A percentile compares a stretch with the other conserved stretches of the same genome.
Evolutionary conservation across 108 stramenopile species (phyloP).

Genomic region (Seminavis robusta): DNA sequence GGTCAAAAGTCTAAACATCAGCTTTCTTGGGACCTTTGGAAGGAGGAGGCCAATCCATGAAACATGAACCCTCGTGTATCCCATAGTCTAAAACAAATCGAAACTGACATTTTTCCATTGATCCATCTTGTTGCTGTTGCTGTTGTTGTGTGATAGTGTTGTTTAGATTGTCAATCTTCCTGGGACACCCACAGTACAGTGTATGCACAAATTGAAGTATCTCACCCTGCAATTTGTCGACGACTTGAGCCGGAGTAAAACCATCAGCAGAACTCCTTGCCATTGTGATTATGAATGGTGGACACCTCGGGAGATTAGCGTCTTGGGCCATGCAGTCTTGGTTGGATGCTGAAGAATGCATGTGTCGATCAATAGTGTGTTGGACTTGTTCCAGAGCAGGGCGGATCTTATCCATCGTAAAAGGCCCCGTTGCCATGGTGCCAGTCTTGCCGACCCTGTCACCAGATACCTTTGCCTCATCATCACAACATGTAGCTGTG

Average conservation of each 20-base stretch:
- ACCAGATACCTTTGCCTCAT: background rate
- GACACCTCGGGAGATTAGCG: too few species aligned
- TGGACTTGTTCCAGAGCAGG: constrained; percentile 11
- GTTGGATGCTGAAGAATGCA: background rate
- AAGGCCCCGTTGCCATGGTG: constrained; percentile 26
- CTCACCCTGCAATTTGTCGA: constrained; percentile 36
- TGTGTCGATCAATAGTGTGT: background rate
- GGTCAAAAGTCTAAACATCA: too few species aligned
- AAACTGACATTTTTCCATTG: background rate
- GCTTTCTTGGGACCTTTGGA: too few species aligned
- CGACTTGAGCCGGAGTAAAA: constrained; percentile 35
- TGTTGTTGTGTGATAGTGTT: background rate
- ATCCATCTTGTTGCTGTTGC: background rate
- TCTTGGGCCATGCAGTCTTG: background rate
- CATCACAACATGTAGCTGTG: background rate
- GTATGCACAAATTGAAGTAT: constrained; percentile 31
- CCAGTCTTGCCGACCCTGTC: background rate
- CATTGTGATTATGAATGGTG: constrained; percentile 50
- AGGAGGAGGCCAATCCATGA: too few species aligned
- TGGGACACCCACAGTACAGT: constrained; percentile 13
- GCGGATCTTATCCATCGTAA: constrained; percentile 38
- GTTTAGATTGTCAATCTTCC: background rate
- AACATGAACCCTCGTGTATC: too few species aligned
- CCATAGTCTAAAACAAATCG: background rate
- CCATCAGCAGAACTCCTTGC: constrained; percentile 52